These are phyloP conservation scores for Cladorrhinum samala DNA, from an alignment of 495 filamentous ascomycete species.

Conservation along the genomic window DNA sequence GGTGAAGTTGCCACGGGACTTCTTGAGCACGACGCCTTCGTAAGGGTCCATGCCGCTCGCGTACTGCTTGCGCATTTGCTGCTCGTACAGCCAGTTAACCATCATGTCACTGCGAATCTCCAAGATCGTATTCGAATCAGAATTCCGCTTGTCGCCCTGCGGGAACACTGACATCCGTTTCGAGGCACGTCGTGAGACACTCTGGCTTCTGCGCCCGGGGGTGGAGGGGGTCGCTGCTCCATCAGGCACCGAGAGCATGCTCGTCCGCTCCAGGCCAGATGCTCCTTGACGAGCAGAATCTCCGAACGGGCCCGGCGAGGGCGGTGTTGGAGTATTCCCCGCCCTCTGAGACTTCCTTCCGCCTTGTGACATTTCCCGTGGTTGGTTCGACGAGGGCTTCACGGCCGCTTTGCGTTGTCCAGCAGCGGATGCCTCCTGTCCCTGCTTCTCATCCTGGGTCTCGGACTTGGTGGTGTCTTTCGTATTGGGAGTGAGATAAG, in stretches of 20 bases:
- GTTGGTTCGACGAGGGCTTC: conserved; percentile 10
- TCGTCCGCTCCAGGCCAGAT: neutral
- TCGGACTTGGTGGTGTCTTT: neutral
- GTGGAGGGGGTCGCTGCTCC: conserved; percentile 9
- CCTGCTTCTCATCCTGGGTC: neutral
- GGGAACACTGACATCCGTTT: conserved; percentile 39
- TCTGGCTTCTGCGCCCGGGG: conserved; percentile 4
- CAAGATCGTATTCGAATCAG: conserved; percentile 32
- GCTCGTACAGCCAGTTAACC: conserved; percentile 56
- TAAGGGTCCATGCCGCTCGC: conserved; percentile 43
- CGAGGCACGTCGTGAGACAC: conserved; percentile 7
- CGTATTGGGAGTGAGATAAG: conserved; percentile 17
- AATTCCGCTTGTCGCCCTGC: conserved; percentile 40
- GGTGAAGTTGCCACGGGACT: conserved; percentile 45
- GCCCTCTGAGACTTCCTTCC: neutral
- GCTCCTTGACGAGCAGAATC: neutral
- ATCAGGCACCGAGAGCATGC: conserved; percentile 15
- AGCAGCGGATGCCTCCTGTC: too few relatives aligned
- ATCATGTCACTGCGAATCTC: conserved; percentile 55
- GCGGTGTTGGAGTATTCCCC: conserved; percentile 1
- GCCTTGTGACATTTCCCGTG: conserved; percentile 4
- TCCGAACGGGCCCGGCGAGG: neutral
- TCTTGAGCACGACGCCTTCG: conserved; percentile 59
- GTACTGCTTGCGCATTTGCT: conserved; percentile 54
- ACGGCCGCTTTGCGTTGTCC: neutral